Evolutionary conservation across 2,329 filamentous ascomycete species (phyloP).

Genomic region (Xylaria hypoxylon): DNA sequence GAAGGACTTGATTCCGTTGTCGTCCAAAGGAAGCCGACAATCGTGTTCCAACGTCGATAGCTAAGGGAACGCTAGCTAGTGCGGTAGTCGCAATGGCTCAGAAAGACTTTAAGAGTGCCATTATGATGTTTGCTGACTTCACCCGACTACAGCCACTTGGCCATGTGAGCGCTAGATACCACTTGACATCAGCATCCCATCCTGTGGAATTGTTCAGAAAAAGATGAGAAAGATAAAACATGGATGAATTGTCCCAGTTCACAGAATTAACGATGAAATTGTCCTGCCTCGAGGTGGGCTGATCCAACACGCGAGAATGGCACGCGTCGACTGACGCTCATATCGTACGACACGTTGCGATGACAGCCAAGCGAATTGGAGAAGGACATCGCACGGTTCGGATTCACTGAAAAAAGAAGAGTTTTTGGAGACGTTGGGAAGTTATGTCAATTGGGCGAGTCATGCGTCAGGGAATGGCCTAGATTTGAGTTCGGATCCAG

Average conservation of each 20-base stretch:
- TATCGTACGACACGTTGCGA: slow-evolving; percentile 23
- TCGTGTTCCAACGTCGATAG: background rate
- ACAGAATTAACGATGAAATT: background rate
- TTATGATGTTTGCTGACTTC: background rate
- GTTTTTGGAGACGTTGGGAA: background rate
- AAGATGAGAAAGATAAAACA: background rate
- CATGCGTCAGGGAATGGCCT: background rate
- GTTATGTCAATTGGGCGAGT: slow-evolving; percentile 17
- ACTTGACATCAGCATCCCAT: slow-evolving; percentile 5
- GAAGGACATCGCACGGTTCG: slow-evolving; percentile 1
- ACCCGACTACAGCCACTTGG: slow-evolving; percentile 14
- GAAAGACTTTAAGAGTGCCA: background rate
- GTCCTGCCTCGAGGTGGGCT: slow-evolving; percentile 17
- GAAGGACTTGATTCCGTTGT: background rate
- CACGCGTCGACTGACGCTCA: slow-evolving; percentile 19
- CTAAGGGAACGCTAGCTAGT: background rate
- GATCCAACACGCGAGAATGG: slow-evolving; percentile 3
- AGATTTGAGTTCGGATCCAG: background rate
- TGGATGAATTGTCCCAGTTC: background rate
- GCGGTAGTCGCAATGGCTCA: background rate
- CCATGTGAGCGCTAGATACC: slow-evolving; percentile 4
- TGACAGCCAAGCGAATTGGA: background rate
- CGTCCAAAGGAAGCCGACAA: background rate
- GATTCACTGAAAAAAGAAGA: background rate
- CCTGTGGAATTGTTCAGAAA: background rate